Evolutionary conservation across 352 stramenopile species (phyloP).

Genomic region (Phytophthora cactorum): DNA sequence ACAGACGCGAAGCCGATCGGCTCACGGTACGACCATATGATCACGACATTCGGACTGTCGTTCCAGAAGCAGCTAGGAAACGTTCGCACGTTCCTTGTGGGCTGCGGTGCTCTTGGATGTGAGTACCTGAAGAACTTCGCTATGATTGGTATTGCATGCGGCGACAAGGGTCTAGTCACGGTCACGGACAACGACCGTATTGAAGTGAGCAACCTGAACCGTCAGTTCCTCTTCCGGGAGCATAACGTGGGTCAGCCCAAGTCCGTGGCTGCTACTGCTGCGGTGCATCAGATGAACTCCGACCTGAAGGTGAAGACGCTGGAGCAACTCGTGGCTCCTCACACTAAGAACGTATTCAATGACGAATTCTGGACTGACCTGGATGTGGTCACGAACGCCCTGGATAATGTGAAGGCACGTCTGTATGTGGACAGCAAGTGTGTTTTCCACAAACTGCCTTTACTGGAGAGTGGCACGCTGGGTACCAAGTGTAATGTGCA

Average conservation of each 20-base stretch:
- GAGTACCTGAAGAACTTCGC: constrained; percentile 91
- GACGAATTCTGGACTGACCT: constrained; percentile 84
- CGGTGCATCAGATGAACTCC: constrained; percentile 77
- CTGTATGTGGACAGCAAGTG: constrained; percentile 99
- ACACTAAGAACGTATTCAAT: constrained; percentile 85
- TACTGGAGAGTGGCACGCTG: constrained; percentile 98
- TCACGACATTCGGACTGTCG: constrained; percentile 69
- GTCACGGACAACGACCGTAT: constrained; percentile 90
- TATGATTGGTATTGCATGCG: constrained; percentile 80
- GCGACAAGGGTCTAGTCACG: constrained; percentile 79
- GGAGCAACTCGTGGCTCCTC: constrained; percentile 79
- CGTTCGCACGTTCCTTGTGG: constrained; percentile 83
- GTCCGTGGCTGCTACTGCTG: constrained; percentile 79
- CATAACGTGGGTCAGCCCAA: constrained; percentile 89
- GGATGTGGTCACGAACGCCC: constrained; percentile 98
- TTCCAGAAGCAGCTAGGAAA: constrained; percentile 75
- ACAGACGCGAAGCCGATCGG: constrained; percentile 59
- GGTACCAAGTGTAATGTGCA: constrained; percentile 99
- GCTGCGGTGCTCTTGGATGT: constrained; percentile 81
- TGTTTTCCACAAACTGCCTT: constrained; percentile 96
- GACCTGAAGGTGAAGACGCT: constrained; percentile 83
- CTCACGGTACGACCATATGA: constrained; percentile 84
- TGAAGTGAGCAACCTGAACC: constrained; percentile 90
- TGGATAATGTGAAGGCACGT: constrained; percentile 99
- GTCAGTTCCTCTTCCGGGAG: constrained; percentile 87